phyloP scores from a whole-genome alignment of 2,329 filamentous ascomycete species.

The Acrodontium crateriforme region DNA sequence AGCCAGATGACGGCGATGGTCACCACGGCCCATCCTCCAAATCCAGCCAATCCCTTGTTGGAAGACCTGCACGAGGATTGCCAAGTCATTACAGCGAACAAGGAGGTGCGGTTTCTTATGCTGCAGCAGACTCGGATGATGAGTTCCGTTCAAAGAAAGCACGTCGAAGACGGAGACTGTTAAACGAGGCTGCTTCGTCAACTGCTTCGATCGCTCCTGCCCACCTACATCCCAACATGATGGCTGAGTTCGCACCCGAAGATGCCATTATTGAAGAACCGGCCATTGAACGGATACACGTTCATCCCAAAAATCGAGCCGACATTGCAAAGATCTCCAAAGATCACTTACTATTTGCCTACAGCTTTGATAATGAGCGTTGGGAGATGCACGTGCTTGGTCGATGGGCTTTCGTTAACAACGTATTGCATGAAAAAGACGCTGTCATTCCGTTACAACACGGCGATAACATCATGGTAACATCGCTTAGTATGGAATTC shows the following conservation, averaged over 20 bases:
- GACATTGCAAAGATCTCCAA: conserved; percentile 62
- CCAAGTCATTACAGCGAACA: conserved; percentile 20
- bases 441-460: conserved; percentile 46
- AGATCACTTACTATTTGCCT: conserved; percentile 59
- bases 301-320: conserved; percentile 53
- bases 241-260: conserved; percentile 22
- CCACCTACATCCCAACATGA: conserved; percentile 20
- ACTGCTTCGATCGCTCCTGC: conserved; percentile 30
- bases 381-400: conserved; percentile 54
- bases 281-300: conserved; percentile 44
- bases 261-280: conserved; percentile 23
- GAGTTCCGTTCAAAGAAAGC: conserved; percentile 35
- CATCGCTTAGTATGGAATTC: conserved; percentile 55
- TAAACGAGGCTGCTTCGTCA: conserved; percentile 27
- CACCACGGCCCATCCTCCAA: conserved; percentile 5
- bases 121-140: conserved; percentile 41
- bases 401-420: conserved; percentile 58
- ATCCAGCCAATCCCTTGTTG: conserved; percentile 13
- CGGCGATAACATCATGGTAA: conserved; percentile 56
- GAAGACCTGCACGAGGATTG: conserved; percentile 14
- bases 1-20: conserved; percentile 12
- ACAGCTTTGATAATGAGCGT: conserved; percentile 46
- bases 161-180: conserved; percentile 7
- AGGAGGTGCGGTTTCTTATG: conserved; percentile 16
- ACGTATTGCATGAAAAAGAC: conserved; percentile 31